Conservation (phyloP, 2,329 filamentous ascomycete genomes). For the Microcyclosporella mali region DNA sequence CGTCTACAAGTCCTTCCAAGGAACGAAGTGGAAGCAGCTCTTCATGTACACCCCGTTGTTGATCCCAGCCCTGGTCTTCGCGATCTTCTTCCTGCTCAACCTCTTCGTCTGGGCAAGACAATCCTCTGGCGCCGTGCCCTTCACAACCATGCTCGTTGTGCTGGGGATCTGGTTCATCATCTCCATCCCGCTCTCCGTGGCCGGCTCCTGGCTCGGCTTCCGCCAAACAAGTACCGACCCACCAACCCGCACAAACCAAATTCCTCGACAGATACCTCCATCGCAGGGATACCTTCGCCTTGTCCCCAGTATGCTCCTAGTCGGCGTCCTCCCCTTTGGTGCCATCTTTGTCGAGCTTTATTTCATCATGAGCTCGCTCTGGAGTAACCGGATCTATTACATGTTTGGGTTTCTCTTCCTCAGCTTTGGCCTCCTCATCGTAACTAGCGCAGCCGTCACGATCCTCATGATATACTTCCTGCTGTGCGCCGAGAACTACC, state of each 20-base stretch:
- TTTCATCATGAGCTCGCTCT: constrained; percentile 98
- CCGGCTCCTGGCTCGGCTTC: constrained; percentile 91
- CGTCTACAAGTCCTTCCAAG: constrained; percentile 89
- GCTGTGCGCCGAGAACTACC: constrained; percentile 92
- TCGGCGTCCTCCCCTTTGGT: constrained; percentile 87
- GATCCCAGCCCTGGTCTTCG: constrained; percentile 80
- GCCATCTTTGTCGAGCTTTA: constrained; percentile 98
- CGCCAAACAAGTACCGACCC: constrained; percentile 61
- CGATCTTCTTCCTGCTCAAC: constrained; percentile 85
- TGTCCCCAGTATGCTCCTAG: constrained; percentile 82
- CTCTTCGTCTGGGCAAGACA: constrained; percentile 92
- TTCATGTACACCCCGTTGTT: constrained; percentile 81
- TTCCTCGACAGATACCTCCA: constrained; percentile 90
- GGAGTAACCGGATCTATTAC: constrained; percentile 99
- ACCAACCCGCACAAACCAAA: constrained; percentile 93
- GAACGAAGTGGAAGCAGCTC: constrained; percentile 90
- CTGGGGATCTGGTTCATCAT: constrained; percentile 95
- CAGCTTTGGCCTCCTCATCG: constrained; percentile 94
- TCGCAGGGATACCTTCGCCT: constrained; percentile 75
- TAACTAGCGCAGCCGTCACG: constrained; percentile 87
- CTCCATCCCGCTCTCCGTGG: constrained; percentile 82
- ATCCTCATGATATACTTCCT: constrained; percentile 94
- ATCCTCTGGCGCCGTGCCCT: constrained; percentile 89
- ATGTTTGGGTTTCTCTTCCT: constrained; percentile 99
- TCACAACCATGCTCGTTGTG: constrained; percentile 93